Evolutionary conservation across 2,329 filamentous ascomycete genomes (phyloP).

Genomic region (Colletotrichum sp.): DNA sequence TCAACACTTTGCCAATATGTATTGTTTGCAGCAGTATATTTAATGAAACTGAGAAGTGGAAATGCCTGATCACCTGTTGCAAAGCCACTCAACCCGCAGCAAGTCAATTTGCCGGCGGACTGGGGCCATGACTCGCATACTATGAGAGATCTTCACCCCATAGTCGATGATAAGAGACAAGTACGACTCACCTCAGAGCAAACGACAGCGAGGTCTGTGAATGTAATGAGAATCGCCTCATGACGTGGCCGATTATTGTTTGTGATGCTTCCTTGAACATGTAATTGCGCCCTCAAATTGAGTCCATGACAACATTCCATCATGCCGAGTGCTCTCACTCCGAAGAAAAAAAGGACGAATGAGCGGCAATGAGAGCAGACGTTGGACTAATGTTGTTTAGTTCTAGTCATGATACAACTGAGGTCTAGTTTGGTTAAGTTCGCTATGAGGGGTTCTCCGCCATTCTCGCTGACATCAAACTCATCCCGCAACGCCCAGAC

Average conservation of each 20-base stretch:
- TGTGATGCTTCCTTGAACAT: background rate
- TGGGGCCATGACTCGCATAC: fast-evolving
- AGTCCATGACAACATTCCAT: background rate
- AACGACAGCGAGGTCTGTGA: background rate
- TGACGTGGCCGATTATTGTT: background rate
- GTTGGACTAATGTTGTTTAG: background rate
- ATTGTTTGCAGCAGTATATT: background rate
- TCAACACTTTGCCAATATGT: background rate
- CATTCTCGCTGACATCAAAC: background rate
- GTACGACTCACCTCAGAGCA: background rate
- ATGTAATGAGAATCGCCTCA: background rate
- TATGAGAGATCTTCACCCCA: background rate
- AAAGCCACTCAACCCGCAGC: background rate
- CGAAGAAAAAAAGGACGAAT: background rate
- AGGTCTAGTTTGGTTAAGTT: background rate
- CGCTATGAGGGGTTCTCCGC: background rate
- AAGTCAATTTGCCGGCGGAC: background rate
- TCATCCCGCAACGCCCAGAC: background rate
- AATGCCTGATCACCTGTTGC: background rate
- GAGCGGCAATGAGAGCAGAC: fast-evolving
- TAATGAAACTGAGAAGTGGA: background rate
- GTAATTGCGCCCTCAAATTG: background rate
- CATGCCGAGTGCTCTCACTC: background rate
- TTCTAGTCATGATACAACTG: background rate
- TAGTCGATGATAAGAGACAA: background rate